Evolutionary conservation across 2,329 filamentous ascomycete species (phyloP).

Genomic region (Orbilia quercus): DNA sequence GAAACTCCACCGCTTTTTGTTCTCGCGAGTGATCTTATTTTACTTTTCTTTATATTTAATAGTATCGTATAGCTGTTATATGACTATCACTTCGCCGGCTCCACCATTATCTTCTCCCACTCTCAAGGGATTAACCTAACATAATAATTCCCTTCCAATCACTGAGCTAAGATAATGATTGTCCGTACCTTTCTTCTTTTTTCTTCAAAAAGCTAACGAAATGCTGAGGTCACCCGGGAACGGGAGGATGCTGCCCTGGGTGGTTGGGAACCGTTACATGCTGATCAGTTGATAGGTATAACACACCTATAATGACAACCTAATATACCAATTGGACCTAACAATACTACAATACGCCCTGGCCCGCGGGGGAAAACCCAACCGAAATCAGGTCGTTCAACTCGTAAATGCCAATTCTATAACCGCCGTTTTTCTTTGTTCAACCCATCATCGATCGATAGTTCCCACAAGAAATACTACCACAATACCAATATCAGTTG

Average conservation of each 20-base stretch:
- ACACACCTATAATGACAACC: slow-evolving; percentile 25
- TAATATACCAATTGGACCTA: slow-evolving; percentile 22
- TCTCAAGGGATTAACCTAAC: background rate
- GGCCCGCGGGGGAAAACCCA: background rate
- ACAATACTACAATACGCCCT: background rate
- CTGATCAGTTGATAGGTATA: slow-evolving; percentile 16
- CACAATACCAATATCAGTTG: background rate
- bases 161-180: background rate
- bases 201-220: slow-evolving; percentile 1
- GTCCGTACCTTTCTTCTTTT: slow-evolving; percentile 8
- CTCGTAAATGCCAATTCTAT: too few species aligned
- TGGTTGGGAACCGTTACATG: slow-evolving; percentile 14
- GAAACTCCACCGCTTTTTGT: slow-evolving; percentile 18
- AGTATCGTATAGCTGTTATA: background rate
- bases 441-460: too few species aligned
- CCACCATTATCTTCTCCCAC: slow-evolving; percentile 7
- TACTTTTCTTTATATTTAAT: background rate
- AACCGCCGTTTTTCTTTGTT: too few species aligned
- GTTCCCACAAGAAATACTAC: too few species aligned
- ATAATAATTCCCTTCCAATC: background rate
- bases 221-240: background rate
- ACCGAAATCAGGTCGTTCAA: too few species aligned
- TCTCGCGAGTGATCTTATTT: slow-evolving; percentile 10
- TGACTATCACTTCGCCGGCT: slow-evolving; percentile 20
- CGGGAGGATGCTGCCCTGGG: background rate